Percentiles rank a stretch among this genome's conserved stretches.
These are phyloP conservation scores for Nemania serpens DNA, from an alignment of 2,329 filamentous ascomycete species.

Conservation along the genomic window DNA sequence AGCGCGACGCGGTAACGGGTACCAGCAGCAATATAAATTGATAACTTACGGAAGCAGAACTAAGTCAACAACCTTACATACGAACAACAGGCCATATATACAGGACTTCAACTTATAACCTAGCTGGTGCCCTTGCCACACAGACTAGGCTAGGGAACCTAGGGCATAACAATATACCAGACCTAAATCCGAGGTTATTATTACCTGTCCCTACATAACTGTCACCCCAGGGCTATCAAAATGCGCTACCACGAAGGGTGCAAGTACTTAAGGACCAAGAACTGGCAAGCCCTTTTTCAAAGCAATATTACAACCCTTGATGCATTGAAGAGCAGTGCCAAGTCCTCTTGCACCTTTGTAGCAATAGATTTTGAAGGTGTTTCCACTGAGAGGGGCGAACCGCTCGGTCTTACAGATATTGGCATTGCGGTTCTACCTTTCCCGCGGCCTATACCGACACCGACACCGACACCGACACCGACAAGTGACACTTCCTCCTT, in stretches of 20 bases:
- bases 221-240: background rate
- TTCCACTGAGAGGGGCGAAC: background rate
- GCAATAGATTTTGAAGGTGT: conserved; percentile 25
- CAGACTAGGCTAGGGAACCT: no score
- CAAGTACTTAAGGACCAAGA: conserved; percentile 14
- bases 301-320: conserved; percentile 22
- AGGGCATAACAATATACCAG: background rate
- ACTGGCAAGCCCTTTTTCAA: conserved; percentile 18
- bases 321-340: conserved; percentile 13
- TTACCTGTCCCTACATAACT: no score
- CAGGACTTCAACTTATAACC: no score
- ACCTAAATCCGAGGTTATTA: background rate
- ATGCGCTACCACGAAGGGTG: conserved; percentile 19
- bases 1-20: no score
- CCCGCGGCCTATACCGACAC: background rate
- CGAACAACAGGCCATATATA: no score
- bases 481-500: background rate
- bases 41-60: no score
- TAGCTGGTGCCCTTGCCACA: no score
- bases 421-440: conserved; percentile 17
- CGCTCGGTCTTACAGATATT: conserved; percentile 19
- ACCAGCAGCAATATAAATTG: no score
- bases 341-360: conserved; percentile 20
- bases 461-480: background rate
- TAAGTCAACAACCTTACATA: no score